A percentile compares a stretch with the other conserved stretches of the same genome.
Evolutionary conservation across 305 asterid genomes (phyloP).

Genomic region (Fraxinus sp.): DNA sequence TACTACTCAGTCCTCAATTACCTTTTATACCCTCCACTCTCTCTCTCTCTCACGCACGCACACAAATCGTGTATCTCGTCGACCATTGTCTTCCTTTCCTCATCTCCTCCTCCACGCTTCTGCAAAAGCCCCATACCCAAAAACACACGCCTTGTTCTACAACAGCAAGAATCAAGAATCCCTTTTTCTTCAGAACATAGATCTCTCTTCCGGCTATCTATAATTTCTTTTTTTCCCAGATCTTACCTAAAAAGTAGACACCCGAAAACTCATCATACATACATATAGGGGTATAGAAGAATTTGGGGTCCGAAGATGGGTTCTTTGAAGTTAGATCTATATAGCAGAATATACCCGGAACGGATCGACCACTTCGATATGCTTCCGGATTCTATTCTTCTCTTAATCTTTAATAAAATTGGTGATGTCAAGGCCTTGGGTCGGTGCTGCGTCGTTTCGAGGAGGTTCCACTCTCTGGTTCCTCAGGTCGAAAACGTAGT

Average conservation of each 20-base stretch:
- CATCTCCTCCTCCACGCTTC: not conserved
- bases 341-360: constrained; percentile 35
- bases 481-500: constrained; percentile 58
- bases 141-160: not conserved
- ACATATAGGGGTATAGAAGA: not conserved
- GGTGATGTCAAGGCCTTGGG: constrained; percentile 65
- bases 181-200: not conserved
- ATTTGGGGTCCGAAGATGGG: constrained; percentile 24
- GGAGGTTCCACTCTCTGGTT: constrained; percentile 48
- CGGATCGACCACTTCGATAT: constrained; percentile 53
- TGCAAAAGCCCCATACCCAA: not conserved
- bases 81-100: not conserved
- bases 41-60: not conserved
- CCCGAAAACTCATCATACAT: not conserved
- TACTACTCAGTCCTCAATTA: not conserved
- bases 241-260: not conserved
- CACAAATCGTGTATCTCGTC: not conserved
- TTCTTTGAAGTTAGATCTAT: constrained; percentile 41
- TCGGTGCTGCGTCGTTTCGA: constrained; percentile 57
- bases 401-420: constrained; percentile 58
- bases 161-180: not conserved
- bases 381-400: constrained; percentile 50
- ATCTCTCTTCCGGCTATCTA: not conserved
- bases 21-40: not conserved
- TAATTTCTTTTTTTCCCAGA: not conserved